Conservation (phyloP, 495 filamentous ascomycete genomes). For the Aspergillus steynii region DNA sequence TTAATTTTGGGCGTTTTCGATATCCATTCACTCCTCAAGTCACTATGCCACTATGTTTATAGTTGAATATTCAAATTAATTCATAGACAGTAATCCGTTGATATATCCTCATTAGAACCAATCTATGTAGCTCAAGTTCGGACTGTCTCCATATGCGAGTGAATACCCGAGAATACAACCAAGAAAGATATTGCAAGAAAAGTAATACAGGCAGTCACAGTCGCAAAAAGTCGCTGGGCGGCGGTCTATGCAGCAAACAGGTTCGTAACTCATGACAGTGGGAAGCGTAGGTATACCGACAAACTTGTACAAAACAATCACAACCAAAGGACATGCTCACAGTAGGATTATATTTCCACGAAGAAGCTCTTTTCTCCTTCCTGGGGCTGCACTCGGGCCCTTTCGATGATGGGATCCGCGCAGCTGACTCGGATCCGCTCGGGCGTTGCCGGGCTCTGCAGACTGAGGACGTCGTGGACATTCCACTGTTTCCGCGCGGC, state of each 20-base stretch:
- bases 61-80: neutral
- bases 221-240: neutral
- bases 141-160: too few species aligned
- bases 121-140: neutral
- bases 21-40: neutral
- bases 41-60: neutral
- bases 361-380: slow-evolving; percentile 97
- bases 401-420: slow-evolving; percentile 82
- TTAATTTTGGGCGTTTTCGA: neutral
- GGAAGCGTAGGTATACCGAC: neutral
- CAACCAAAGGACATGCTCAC: neutral
- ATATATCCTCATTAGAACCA: neutral
- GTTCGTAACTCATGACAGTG: slow-evolving; percentile 1
- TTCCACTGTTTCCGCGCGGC: slow-evolving; percentile 43
- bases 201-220: neutral
- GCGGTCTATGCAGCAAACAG: neutral
- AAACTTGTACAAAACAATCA: neutral
- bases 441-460: slow-evolving; percentile 66
- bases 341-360: slow-evolving; percentile 51
- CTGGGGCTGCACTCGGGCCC: slow-evolving; percentile 66
- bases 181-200: neutral
- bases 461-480: slow-evolving; percentile 37
- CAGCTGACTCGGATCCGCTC: slow-evolving; percentile 84
- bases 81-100: neutral
- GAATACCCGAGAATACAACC: neutral